Conservation (phyloP, 2,329 filamentous ascomycete genomes). For the Aulographum hederae region DNA sequence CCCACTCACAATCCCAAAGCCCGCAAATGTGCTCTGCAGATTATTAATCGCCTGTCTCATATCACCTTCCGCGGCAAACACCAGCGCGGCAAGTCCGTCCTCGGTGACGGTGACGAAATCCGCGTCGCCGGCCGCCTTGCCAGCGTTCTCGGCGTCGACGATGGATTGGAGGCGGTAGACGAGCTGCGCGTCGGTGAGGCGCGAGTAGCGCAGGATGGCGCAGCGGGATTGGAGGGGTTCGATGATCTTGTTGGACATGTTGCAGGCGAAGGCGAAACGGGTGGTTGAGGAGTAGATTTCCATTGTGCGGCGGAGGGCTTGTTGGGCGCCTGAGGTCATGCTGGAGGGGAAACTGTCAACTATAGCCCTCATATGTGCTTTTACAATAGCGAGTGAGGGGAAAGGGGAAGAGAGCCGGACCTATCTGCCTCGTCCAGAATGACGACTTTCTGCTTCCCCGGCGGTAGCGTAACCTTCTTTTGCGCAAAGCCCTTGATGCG, state of each 20-base stretch:
- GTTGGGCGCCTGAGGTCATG: slow-evolving; percentile 94
- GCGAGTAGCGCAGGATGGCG: slow-evolving; percentile 84
- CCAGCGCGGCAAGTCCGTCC: slow-evolving; percentile 84
- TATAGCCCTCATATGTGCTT: not conserved
- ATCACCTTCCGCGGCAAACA: slow-evolving; percentile 93
- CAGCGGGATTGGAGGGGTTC: slow-evolving; percentile 96
- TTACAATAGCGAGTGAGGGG: too few species aligned
- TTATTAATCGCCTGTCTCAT: slow-evolving; percentile 99
- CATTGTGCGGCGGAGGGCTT: slow-evolving; percentile 90
- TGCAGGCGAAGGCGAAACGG: slow-evolving; percentile 93
- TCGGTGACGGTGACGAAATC: slow-evolving; percentile 84
- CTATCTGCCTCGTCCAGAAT: slow-evolving; percentile 96
- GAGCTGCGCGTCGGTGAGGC: slow-evolving; percentile 81
- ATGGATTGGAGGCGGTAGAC: slow-evolving; percentile 84
- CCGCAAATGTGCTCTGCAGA: slow-evolving; percentile 77
- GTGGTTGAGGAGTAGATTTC: slow-evolving; percentile 97
- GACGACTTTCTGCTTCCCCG: slow-evolving; percentile 84
- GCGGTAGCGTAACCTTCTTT: slow-evolving; percentile 90
- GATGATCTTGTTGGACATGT: slow-evolving; percentile 98
- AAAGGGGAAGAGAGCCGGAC: too few species aligned
- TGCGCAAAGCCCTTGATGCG: slow-evolving; percentile 97
- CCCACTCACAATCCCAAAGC: slow-evolving; percentile 91
- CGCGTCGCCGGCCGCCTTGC: too few species aligned
- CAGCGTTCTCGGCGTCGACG: slow-evolving; percentile 39
- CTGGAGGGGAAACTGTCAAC: slow-evolving; percentile 14